A percentile compares a stretch with the other conserved stretches of the same genome.
These are phyloP conservation scores for Blastobotrys ciferrii DNA, from an alignment of 1,139 yeast genomes.

Conservation along the genomic window DNA sequence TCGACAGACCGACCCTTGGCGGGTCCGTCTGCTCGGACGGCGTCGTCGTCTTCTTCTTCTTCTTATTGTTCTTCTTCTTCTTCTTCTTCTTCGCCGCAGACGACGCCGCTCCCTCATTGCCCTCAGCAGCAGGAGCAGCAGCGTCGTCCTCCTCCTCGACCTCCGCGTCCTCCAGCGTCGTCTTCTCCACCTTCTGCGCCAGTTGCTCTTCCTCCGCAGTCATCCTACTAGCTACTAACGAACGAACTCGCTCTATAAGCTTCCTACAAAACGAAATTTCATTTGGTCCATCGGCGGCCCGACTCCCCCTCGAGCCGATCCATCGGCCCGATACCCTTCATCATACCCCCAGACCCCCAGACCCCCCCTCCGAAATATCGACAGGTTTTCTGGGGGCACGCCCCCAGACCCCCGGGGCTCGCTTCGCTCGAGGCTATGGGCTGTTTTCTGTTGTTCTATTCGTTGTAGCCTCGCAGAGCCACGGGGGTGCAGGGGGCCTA, in stretches of 20 bases:
- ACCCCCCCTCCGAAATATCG: too few species aligned
- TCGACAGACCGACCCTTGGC: conserved; percentile 54
- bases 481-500: too few species aligned
- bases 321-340: too few species aligned
- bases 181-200: conserved; percentile 18
- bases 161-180: conserved; percentile 22
- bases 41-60: conserved; percentile 36
- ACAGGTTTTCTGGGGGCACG: too few species aligned
- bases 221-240: background rate
- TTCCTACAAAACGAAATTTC: too few species aligned
- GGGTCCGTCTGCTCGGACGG: conserved; percentile 43
- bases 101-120: conserved; percentile 14
- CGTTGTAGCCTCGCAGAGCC: too few species aligned
- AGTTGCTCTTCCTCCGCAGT: conserved; percentile 13
- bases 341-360: too few species aligned
- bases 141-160: conserved; percentile 19
- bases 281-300: background rate
- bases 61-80: conserved; percentile 52
- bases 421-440: too few species aligned
- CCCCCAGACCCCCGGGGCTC: too few species aligned
- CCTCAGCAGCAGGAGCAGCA: background rate
- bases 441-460: too few species aligned
- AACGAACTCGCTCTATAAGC: too few species aligned
- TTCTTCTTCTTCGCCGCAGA: conserved; percentile 38
- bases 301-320: background rate